A percentile compares a stretch with the other conserved stretches of the same genome.
These are phyloP conservation scores for Diatrype stigma DNA, from an alignment of 2,329 filamentous ascomycete species.

Conservation along the genomic window DNA sequence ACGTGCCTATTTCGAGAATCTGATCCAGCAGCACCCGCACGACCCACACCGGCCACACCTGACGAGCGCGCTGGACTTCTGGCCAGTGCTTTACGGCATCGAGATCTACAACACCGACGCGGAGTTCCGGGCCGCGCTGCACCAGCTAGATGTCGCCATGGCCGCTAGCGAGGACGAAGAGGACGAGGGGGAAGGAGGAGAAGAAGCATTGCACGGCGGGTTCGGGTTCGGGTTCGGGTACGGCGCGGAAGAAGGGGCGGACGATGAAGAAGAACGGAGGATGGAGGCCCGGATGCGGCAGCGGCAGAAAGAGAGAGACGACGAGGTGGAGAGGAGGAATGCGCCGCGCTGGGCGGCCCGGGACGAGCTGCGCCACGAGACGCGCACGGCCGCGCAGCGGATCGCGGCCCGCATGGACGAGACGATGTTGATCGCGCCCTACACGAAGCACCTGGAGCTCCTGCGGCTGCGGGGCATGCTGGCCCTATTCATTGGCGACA, in stretches of 20 bases:
- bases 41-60: slow-evolving; percentile 54
- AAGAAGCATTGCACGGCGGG: slow-evolving; percentile 1
- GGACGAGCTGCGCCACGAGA: slow-evolving; percentile 42
- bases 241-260: slow-evolving; percentile 9
- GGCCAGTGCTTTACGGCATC: slow-evolving; percentile 72
- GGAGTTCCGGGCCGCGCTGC: slow-evolving; percentile 46
- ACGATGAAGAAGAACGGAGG: slow-evolving; percentile 9
- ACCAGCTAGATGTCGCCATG: slow-evolving; percentile 1
- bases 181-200: slow-evolving; percentile 15
- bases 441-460: slow-evolving; percentile 61
- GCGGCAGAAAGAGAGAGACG: slow-evolving; percentile 10
- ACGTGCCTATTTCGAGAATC: slow-evolving; percentile 65
- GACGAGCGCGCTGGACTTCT: slow-evolving; percentile 70
- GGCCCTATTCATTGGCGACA: slow-evolving; percentile 69
- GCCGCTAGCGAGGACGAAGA: slow-evolving; percentile 16
- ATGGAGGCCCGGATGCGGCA: background rate
- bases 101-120: slow-evolving; percentile 74
- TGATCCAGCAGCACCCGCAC: slow-evolving; percentile 75
- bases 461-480: slow-evolving; percentile 70
- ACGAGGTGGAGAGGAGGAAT: background rate
- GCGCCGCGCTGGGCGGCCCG: slow-evolving; percentile 23
- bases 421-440: slow-evolving; percentile 66
- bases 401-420: slow-evolving; percentile 68
- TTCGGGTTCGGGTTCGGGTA: background rate
- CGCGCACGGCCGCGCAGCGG: slow-evolving; percentile 55